Base-by-base conservation (phyloP, 139 green algal species). In the Nannochloris sp. region DNA sequence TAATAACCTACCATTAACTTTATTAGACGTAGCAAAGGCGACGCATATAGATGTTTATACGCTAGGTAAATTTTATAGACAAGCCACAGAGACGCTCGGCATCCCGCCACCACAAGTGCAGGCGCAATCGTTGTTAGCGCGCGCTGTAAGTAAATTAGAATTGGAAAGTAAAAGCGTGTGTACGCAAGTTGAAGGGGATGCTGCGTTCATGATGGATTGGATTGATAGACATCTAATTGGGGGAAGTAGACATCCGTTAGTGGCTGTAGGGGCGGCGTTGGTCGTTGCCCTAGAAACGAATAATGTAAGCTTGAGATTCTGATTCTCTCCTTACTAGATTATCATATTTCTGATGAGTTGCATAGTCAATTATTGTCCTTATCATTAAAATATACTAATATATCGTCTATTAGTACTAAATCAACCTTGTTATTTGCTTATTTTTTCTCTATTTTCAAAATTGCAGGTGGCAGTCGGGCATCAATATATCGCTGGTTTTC, bases 241-340 rank as follows among this genome's bases (percentile, higher is more conserved):
- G 6, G 13, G 33, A 29, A 9, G 12, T 33, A 30, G 39, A 10
- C 39, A n/a, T 3, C 13, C 32, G 9, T 54, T 14, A 12, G 12
- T 59, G 30, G 29, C 25, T 55, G 59, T 55, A 55, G 39, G 42
- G 4, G 59, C 59, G 35, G n/a, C 59, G 27, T 15, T 65, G 19
- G 15, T 65, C 7, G 13, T 55, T 19, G 59, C 59, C 13, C 23
- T 53, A 15, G 59, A 65, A 65, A 65, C 51, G 59, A 65, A 65
- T 37, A 19, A n/a, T n/a, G n/a, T n/a, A n/a, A n/a, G n/a, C n/a
- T n/a, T n/a, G n/a, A n/a, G n/a, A n/a, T n/a, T n/a, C n/a, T n/a
- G n/a, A n/a, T n/a, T n/a, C n/a, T n/a, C n/a, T n/a, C n/a, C n/a
- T n/a, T n/a, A n/a, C n/a, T n/a, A n/a, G n/a, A n/a, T n/a, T n/a